Evolutionary conservation across 805 yeast genomes (phyloP), one percentile per base, ranked within the genome.

Genomic region (Myxozyma sirexii): DNA sequence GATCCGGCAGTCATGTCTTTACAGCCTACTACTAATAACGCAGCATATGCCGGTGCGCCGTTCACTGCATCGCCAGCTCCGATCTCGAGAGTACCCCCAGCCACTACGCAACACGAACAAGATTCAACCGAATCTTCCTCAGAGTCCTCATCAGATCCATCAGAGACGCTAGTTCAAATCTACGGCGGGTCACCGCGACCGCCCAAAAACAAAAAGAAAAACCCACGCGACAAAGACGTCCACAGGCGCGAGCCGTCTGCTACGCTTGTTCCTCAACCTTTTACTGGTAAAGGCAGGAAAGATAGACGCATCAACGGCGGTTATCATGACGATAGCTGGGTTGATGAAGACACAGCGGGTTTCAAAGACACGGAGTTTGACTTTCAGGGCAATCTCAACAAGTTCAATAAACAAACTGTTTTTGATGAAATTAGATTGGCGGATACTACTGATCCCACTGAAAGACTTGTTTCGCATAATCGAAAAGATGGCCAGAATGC

Each of bases 381-480:
- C 72, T 92, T 92, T 73, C 89, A 84, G 56, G 85, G 89, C 13
- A 89, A 88, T 70, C 78, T 92, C 63, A 86, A 86, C 24, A 84
- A 85, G 77, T 92, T 92, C 69, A 94, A 92, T 72, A 92, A 92
- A 72, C 77, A 79, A 59, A 79, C 85, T 4, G 93, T 91, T 2
- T 87, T 92, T 72, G 88, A 87, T 50, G 90, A 90, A 70, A 80
- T 92, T 68, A 39, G 66, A 29, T 46, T 42, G 62, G 75, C 78
- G 55, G 97, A 91, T 70, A 79, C 77, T 19, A 78, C 83, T 17
- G 82, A 80, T 41, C 85, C 86, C 1, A 76, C 79, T 13, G 78
- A 82, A 44, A 79, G 96, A 65, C 77, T 90, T 47, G 96, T 88
- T 4, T 85, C 90, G 2, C 88, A 86, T 70, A 91, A 91, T 70